Evolutionary conservation across 225 moss, liverwort and hornwort species (phyloP).

Genomic region (Climacium dendroides): DNA sequence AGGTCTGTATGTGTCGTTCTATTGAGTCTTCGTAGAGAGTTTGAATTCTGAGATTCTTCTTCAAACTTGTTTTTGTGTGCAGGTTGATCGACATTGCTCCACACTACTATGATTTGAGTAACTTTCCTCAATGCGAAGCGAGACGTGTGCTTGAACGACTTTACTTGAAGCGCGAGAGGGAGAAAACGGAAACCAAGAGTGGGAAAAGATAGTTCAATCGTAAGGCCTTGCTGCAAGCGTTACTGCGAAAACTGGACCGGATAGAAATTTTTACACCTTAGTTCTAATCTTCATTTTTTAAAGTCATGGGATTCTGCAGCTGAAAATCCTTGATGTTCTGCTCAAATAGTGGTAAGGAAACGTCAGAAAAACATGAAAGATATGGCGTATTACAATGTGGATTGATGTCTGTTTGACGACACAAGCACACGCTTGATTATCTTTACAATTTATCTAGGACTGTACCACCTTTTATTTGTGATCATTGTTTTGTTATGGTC

Average conservation of each 20-base stretch:
- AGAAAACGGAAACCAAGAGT: constrained; percentile 64
- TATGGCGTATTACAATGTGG: neutral
- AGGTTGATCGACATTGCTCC: constrained; percentile 97
- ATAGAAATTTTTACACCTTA: neutral
- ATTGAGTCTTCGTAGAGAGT: neutral
- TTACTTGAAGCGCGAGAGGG: constrained; percentile 83
- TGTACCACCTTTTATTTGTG: neutral
- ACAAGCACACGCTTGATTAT: neutral
- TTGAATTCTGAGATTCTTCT: neutral
- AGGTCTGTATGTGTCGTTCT: neutral
- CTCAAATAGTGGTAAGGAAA: neutral
- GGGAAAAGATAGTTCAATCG: constrained; percentile 30
- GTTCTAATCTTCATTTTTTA: constrained; percentile 9
- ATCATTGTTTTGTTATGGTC: neutral
- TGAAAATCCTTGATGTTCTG: neutral
- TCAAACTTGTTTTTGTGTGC: neutral
- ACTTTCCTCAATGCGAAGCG: constrained; percentile 96
- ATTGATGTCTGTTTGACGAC: neutral
- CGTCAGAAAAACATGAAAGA: neutral
- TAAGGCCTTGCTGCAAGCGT: neutral
- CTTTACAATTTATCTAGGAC: constrained; percentile 8
- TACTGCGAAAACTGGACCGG: neutral
- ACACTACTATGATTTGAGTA: constrained; percentile 88
- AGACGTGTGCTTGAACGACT: constrained; percentile 82
- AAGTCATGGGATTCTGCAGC: neutral